Evolutionary conservation across 129 eudicot genomes (phyloP), one percentile per base, ranked within the genome.

Genomic region (Saposhnikovia divaricata): DNA sequence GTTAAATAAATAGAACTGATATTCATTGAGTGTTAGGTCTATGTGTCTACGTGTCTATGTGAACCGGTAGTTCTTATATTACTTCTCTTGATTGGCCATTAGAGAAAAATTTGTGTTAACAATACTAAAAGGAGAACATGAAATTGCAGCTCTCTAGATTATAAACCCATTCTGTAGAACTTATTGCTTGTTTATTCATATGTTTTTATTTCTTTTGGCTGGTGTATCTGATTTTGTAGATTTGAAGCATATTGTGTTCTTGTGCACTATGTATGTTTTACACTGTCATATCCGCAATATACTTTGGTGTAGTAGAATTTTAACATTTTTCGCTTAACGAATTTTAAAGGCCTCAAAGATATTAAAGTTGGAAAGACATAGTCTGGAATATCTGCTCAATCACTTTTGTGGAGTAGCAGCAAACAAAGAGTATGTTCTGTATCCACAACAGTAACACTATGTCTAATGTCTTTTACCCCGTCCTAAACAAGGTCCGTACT

Each of bases 361-460:
- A 80, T 84, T 95, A 81, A 85, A 95, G 79, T 39, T 92, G 92
- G 98, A 95, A 79, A 92, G 98, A 71, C 57, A 86, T 85, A 92
- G 96, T 76, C 87, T 95, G 70, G 98, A 92, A 83, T 84, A 86
- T 81, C 89, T 95, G 78, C 85, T 95, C 81, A 85, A 89, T 65
- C 87, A 95, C 83, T 89, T 86, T 65, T 95, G 98, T 83, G 96
- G 87, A 51, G 97, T 95, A 78, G 73, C 83, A 55, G 98, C 98
- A 75, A 94, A 94, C 81, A 94, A 94, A 90, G 93, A 94, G 98
- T 94, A 91, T 0, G 89, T 66, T 27, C 78, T 46, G 69, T 74
- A 61, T 51, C 27, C 44, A 14, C 28, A 40, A 46, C 23, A 43
- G 34, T 31, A 0, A 15, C 4, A 23, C 6, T 21, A 10, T 23